Evolutionary conservation across 257 asterid genomes (phyloP), one percentile per base, ranked within the genome.

Genomic region (Perilla frutescens): DNA sequence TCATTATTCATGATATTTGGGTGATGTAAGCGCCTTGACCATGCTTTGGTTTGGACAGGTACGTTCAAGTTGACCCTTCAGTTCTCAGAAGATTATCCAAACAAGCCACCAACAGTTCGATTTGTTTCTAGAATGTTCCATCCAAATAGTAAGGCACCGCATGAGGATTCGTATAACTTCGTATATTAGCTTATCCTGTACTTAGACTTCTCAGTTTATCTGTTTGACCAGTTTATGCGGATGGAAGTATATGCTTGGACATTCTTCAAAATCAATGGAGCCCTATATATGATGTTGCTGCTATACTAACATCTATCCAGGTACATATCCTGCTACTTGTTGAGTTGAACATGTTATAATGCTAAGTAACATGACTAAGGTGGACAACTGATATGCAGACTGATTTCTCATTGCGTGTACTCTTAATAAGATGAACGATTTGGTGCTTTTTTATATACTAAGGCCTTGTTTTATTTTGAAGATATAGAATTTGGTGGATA

Each of bases 261-360:
- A 92, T 92, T 81, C 97, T 92, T 75, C 98, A 92, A 79, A 90
- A 90, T 83, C 96, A 92, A 73, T 92, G 98, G 98, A 92, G 98
- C 80, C 98, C 98, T 12, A 90, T 92, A 65, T 92, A 92, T 78
- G 98, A 92, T 68, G 96, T 86, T 72, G 98, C 98, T 44, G 97
- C 98, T 58, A 92, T 92, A 79, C 90, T 92, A 56, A 92, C 97
- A 6, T 92, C 98, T 31, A 79, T 92, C 71, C 98, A 92, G 98
- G 97, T 92, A 87, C 59, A n/a, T 91, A 81, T 50, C 15, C 7
- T 40, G 10, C 62, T 20, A 31, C 72, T 65, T n/a, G 15, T 44
- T 64, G 20, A 32, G 31, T 54, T 32, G 44, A 14, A 57, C 70
- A 31, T 60, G 44, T 63, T 29, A 40, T 41, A 37, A 7, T 40